Percentiles rank a stretch among this genome's conserved stretches.
phyloP scores from a whole-genome alignment of 305 asterid genomes.

The Plantago lanceolata region DNA sequence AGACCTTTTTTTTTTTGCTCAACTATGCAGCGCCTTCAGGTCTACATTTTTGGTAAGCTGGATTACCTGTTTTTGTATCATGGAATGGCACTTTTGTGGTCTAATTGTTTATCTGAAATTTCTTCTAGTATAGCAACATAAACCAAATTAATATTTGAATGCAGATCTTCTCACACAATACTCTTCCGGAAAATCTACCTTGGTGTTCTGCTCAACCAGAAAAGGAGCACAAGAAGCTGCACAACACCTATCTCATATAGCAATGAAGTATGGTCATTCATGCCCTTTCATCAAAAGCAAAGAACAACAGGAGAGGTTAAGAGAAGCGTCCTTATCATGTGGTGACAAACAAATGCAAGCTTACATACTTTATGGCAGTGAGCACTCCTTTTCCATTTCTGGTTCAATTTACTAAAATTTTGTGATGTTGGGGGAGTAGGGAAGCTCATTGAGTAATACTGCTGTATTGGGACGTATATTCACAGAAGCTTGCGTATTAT shows the following conservation, averaged over 20 bases:
- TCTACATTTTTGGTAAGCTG: slow-evolving; percentile 76
- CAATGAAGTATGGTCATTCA: slow-evolving; percentile 88
- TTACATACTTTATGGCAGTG: slow-evolving; percentile 84
- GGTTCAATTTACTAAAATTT: not conserved
- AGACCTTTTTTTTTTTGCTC: slow-evolving; percentile 23
- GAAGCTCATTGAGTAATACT: slow-evolving; percentile 1
- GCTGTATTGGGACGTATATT: not conserved
- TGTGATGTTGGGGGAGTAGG: slow-evolving; percentile 14
- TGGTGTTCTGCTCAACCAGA: slow-evolving; percentile 91
- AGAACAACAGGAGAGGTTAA: slow-evolving; percentile 88
- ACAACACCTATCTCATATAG: slow-evolving; percentile 70
- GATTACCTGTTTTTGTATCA: slow-evolving; percentile 12
- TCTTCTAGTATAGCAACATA: slow-evolving; percentile 11
- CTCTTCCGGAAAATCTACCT: slow-evolving; percentile 93
- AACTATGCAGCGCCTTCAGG: slow-evolving; percentile 90
- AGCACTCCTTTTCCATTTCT: slow-evolving; percentile 19
- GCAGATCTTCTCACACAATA: slow-evolving; percentile 89
- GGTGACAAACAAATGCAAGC: slow-evolving; percentile 97
- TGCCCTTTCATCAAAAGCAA: slow-evolving; percentile 85
- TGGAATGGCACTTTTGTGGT: not conserved
- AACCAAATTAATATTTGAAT: slow-evolving; percentile 23
- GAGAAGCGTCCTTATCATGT: slow-evolving; percentile 85
- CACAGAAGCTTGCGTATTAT: slow-evolving; percentile 3
- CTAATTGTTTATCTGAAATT: slow-evolving; percentile 10
- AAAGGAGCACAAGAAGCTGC: slow-evolving; percentile 99